Evolutionary conservation across 208 protist species (phyloP).

Genomic region (Leishmania amazonensis): DNA sequence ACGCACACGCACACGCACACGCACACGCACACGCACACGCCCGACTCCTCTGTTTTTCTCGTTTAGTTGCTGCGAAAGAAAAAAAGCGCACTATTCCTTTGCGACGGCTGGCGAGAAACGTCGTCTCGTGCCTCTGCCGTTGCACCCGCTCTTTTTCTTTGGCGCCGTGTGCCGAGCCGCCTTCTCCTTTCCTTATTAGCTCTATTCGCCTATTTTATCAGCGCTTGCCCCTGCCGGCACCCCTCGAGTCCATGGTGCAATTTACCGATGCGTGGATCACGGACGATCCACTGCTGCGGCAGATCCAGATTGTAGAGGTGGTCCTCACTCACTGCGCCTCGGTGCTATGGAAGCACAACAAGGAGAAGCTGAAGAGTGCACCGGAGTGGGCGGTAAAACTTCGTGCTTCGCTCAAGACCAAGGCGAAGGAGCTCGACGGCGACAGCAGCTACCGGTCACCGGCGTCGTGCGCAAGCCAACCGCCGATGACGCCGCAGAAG

Average conservation of each 20-base stretch:
- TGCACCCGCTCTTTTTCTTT: background rate
- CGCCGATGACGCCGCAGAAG: slow-evolving; percentile 31
- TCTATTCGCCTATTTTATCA: background rate
- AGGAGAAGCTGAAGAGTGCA: slow-evolving; percentile 32
- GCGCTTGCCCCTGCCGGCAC: background rate
- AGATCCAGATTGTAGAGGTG: slow-evolving; percentile 52
- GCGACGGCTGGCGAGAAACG: background rate
- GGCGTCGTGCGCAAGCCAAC: slow-evolving; percentile 10
- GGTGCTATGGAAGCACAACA: slow-evolving; percentile 46
- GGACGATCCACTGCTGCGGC: slow-evolving; percentile 60
- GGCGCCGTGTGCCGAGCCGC: background rate
- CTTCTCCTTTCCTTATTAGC: background rate
- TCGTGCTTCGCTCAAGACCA: slow-evolving; percentile 25
- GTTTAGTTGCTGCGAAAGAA: no score
- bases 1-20: no score
- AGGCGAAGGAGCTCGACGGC: slow-evolving; percentile 4
- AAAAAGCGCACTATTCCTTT: background rate
- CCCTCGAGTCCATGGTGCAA: slow-evolving; percentile 13
- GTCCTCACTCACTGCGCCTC: slow-evolving; percentile 57
- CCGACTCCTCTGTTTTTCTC: background rate
- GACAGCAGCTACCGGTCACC: background rate
- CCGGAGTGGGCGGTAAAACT: slow-evolving; percentile 45
- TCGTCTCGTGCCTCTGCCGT: background rate
- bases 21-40: no score
- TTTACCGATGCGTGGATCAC: slow-evolving; percentile 47